A percentile compares a stretch with the other conserved stretches of the same genome.
phyloP scores from a whole-genome alignment of 768 basidiomycete species.

The Leccinum uliginosum region DNA sequence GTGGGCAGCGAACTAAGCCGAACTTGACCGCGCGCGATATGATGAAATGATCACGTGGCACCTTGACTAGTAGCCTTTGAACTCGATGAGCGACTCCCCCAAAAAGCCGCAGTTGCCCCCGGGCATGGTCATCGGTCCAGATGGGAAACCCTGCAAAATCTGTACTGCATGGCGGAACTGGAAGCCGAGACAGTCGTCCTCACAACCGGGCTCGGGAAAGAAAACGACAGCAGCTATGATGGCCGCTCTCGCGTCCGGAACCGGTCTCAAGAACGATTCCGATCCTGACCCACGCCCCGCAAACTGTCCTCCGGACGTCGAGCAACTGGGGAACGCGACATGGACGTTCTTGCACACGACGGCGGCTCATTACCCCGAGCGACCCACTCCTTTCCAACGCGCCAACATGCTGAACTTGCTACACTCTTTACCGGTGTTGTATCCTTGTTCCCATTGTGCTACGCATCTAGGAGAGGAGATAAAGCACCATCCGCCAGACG shows the following conservation, averaged over 20 bases:
- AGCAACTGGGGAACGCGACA: slow-evolving; percentile 84
- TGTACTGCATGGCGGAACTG: slow-evolving; percentile 79
- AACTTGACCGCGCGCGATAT: neutral
- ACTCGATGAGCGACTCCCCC: slow-evolving; percentile 10
- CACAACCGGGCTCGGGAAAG: slow-evolving; percentile 26
- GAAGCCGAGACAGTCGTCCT: slow-evolving; percentile 41
- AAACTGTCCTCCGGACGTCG: slow-evolving; percentile 87
- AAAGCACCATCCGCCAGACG: slow-evolving; percentile 65
- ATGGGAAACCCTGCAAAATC: slow-evolving; percentile 94
- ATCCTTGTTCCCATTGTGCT: slow-evolving; percentile 88
- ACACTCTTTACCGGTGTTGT: slow-evolving; percentile 72
- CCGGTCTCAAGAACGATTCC: slow-evolving; percentile 23
- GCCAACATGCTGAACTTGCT: slow-evolving; percentile 81
- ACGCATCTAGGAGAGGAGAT: slow-evolving; percentile 75
- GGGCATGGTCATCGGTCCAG: slow-evolving; percentile 84
- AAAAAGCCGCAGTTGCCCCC: slow-evolving; percentile 49
- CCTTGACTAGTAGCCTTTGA: neutral
- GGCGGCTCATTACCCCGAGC: slow-evolving; percentile 92
- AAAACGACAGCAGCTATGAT: slow-evolving; percentile 32
- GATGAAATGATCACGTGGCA: slow-evolving; percentile 18
- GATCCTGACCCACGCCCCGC: slow-evolving; percentile 41
- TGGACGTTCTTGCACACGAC: slow-evolving; percentile 97
- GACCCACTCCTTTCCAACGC: slow-evolving; percentile 69
- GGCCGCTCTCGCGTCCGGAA: slow-evolving; percentile 31
- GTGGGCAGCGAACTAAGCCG: neutral